phyloP scores from a whole-genome alignment of 768 basidiomycete species.

The Melanogaster broomeanus region DNA sequence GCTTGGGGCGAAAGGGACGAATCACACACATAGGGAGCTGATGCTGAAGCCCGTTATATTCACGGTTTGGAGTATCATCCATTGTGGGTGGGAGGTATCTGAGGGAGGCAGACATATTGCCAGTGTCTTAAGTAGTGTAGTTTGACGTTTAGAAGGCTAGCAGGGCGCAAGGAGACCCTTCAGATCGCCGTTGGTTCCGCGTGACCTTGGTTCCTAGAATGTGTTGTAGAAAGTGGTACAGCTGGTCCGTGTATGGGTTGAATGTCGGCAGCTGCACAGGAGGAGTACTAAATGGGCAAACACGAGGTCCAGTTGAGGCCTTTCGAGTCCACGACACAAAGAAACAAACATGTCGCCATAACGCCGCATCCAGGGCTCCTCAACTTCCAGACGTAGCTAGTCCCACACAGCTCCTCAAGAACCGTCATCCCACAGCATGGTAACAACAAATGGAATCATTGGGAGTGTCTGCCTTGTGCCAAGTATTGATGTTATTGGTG shows the following conservation, averaged over 20 bases:
- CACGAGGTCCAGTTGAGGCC: background rate
- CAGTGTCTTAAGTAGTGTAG: background rate
- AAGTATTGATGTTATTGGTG: background rate
- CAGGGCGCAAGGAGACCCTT: background rate
- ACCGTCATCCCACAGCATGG: background rate
- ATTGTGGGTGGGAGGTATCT: background rate
- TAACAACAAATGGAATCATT: no score
- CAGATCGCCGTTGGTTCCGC: background rate
- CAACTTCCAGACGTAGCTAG: background rate
- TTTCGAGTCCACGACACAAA: no score
- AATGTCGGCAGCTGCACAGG: background rate
- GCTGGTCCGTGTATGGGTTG: background rate
- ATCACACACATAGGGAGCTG: slow-evolving; percentile 5
- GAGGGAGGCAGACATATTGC: background rate
- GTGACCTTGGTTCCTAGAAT: background rate
- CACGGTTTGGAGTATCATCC: background rate
- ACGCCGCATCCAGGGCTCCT: background rate
- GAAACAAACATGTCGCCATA: background rate
- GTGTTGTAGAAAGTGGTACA: background rate
- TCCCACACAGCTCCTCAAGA: background rate
- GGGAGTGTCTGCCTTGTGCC: background rate
- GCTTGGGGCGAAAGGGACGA: background rate
- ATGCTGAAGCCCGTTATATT: slow-evolving; percentile 3
- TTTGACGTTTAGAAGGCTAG: background rate
- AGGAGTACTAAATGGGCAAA: background rate